Base-by-base conservation (phyloP, 768 basidiomycete species). In the Amyloporia xantha region DNA sequence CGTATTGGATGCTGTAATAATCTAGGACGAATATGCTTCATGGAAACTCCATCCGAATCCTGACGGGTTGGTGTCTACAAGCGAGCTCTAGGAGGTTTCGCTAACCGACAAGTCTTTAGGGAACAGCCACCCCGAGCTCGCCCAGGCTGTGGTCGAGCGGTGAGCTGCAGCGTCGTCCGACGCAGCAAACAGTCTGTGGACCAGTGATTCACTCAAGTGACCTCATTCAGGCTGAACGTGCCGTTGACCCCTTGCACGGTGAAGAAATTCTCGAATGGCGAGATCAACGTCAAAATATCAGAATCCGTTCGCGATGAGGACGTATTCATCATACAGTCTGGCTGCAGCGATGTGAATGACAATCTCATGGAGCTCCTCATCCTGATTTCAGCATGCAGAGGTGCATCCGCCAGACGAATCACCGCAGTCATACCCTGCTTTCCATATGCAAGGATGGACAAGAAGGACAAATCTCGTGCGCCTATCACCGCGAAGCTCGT, bases 401-500 rank as follows among this genome's bases (percentile, higher is more conserved):
- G 91, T 4, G 90, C 94, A 6, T 94, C 94, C 0, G 95, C 96
- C 6, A 78, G 91, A 39, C 79, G 95, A 41, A 93, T 97, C 68
- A 97, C 95, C 13, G 96, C 95, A 25, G 91, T 98, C 62, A 92
- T 99, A 49, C 96, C 95, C 20, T 97, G 93, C 68, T 99, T 91
- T 69, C 94, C 94, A 1, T 98, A 98, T 61, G 88, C 94, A 1
- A 77, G 95, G 9, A 91, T 91, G 79, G 95, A 97, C 76, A 96
- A 96, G 71, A 99, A 98, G 76, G 92, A 99, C 73, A 90, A 89
- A 72, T 84, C 82, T 4, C 78, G 95, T 5, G 92, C 93, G 3
- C 95, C 96, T 21, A 99, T 99, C 66, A 97, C 95, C 4, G 93
- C 95, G 40, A 99, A 99, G 70, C 79, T 99, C 47, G 91, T 98